Evolutionary conservation across 441 rosid species (phyloP).

Genomic region (Erysimum pusillum): DNA sequence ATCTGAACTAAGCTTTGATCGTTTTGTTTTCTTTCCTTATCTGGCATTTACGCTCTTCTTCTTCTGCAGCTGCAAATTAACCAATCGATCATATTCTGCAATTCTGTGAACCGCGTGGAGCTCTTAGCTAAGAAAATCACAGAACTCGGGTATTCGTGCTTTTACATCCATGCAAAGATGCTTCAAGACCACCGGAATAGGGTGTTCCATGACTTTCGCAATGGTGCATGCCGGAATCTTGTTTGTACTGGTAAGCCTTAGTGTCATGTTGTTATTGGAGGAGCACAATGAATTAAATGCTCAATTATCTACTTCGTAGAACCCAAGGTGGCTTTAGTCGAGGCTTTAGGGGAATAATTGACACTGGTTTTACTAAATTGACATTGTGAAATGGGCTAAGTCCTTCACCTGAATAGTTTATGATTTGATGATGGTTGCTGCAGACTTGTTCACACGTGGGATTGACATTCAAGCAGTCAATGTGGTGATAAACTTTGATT

Average conservation of each 20-base stretch:
- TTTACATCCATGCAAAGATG: constrained; percentile 98
- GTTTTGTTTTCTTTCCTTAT: constrained; percentile 14
- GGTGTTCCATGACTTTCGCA: constrained; percentile 98
- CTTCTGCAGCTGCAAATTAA: constrained; percentile 93
- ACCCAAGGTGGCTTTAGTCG: constrained; percentile 10
- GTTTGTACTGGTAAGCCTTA: constrained; percentile 88
- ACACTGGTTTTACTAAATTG: constrained; percentile 12
- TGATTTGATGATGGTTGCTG: constrained; percentile 48
- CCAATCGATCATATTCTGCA: constrained; percentile 98
- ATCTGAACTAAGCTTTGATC: constrained; percentile 26
- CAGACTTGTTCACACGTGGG: constrained; percentile 97
- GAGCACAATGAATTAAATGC: not conserved
- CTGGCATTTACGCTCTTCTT: constrained; percentile 52
- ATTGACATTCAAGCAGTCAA: constrained; percentile 99
- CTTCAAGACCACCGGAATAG: constrained; percentile 98
- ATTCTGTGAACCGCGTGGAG: constrained; percentile 98
- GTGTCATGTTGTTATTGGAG: constrained; percentile 1
- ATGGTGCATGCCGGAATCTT: constrained; percentile 99
- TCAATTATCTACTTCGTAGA: constrained; percentile 4
- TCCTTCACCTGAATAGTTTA: constrained; percentile 12
- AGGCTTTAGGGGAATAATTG: constrained; percentile 3
- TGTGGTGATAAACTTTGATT: constrained; percentile 96
- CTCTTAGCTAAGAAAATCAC: constrained; percentile 97
- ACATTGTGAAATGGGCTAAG: constrained; percentile 4
- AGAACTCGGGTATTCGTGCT: constrained; percentile 98